Evolutionary conservation across 345 rosid genomes (phyloP).

Genomic region (Citrus hindsii): DNA sequence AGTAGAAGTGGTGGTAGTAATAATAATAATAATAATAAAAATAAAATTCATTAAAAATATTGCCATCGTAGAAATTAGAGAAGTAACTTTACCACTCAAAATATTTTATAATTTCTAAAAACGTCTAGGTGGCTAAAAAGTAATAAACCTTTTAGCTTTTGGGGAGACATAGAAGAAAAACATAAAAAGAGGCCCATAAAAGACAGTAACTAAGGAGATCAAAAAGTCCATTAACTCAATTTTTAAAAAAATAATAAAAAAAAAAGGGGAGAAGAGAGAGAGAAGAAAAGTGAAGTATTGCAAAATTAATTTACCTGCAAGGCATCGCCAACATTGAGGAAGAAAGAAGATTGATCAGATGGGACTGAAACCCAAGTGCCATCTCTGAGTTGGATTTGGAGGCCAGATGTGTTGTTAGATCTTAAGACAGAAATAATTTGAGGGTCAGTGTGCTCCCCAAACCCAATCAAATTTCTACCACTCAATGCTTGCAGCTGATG

Average conservation of each 20-base stretch:
- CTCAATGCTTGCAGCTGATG: constrained; percentile 29
- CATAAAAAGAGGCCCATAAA: background rate
- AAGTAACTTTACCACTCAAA: background rate
- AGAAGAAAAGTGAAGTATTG: background rate
- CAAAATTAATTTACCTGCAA: constrained; percentile 37
- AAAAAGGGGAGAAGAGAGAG: too few relatives aligned
- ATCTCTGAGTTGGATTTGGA: constrained; percentile 47
- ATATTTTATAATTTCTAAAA: background rate
- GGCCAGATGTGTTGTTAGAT: constrained; percentile 59
- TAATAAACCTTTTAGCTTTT: background rate
- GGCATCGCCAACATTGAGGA: constrained; percentile 52
- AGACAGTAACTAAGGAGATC: background rate
- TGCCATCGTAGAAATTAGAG: background rate
- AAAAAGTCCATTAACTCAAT: too few relatives aligned
- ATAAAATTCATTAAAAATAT: background rate
- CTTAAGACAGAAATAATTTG: constrained; percentile 55
- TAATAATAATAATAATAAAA: background rate
- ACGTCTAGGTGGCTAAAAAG: background rate
- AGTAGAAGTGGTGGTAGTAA: fast-evolving
- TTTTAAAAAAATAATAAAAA: too few relatives aligned
- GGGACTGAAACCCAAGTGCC: constrained; percentile 57
- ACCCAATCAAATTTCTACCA: constrained; percentile 44
- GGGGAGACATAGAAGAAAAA: background rate
- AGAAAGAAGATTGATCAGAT: constrained; percentile 46
- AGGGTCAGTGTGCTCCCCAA: constrained; percentile 72